phyloP scores from a whole-genome alignment of 768 basidiomycete genomes.

The Boletellus ananiceps region DNA sequence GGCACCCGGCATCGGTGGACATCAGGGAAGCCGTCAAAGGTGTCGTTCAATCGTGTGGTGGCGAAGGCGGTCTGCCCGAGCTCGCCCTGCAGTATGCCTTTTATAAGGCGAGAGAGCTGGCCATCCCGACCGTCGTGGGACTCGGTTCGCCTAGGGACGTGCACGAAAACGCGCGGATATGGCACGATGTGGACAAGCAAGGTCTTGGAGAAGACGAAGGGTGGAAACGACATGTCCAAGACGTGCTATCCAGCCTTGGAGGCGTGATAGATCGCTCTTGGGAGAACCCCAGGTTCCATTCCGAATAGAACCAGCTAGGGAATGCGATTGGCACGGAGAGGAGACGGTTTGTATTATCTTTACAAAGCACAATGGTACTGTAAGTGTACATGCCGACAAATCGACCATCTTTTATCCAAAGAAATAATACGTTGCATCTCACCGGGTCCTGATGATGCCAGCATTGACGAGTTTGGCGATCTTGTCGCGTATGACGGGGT shows the following conservation, averaged over 20 bases:
- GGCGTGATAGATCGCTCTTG: slow-evolving; percentile 68
- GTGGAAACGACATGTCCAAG: slow-evolving; percentile 39
- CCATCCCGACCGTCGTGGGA: slow-evolving; percentile 66
- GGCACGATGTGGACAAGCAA: slow-evolving; percentile 53
- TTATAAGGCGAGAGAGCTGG: slow-evolving; percentile 38
- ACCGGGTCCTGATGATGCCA: slow-evolving; percentile 88
- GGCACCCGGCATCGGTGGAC: slow-evolving; percentile 71
- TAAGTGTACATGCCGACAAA: slow-evolving; percentile 19
- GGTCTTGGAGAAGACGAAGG: slow-evolving; percentile 32
- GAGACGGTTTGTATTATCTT: slow-evolving; percentile 18
- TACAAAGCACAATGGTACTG: slow-evolving; percentile 20
- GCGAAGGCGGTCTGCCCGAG: slow-evolving; percentile 44
- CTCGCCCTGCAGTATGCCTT: slow-evolving; percentile 75
- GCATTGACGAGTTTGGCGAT: slow-evolving; percentile 89
- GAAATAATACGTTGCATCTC: slow-evolving; percentile 20
- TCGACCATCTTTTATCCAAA: slow-evolving; percentile 12
- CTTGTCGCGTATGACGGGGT: slow-evolving; percentile 72
- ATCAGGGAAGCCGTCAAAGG: slow-evolving; percentile 41
- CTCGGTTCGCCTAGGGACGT: slow-evolving; percentile 70
- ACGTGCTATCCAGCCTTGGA: slow-evolving; percentile 41
- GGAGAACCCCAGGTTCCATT: slow-evolving; percentile 48
- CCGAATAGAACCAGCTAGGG: slow-evolving; percentile 1
- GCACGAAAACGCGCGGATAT: slow-evolving; percentile 64
- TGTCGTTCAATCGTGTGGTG: slow-evolving; percentile 37
- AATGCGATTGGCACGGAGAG: background rate